Evolutionary conservation across 148 eudicot genomes (phyloP).

Genomic region (Rheum nobile): DNA sequence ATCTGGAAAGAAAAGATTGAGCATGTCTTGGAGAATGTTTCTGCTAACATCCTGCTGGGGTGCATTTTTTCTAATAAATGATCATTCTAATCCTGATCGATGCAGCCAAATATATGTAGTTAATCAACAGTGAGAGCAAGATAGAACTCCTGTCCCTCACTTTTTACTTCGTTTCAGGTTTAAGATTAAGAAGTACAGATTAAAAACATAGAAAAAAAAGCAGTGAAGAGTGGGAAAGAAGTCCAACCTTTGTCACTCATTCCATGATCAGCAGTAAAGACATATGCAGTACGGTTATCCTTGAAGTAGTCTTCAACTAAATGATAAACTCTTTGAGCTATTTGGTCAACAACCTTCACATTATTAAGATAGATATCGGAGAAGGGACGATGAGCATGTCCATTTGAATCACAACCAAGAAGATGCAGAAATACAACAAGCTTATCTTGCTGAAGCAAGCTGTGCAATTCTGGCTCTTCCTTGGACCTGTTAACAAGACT

Average conservation of each 20-base stretch:
- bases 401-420: conserved; percentile 96
- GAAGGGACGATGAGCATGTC: conserved; percentile 94
- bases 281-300: conserved; percentile 76
- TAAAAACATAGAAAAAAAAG: conserved; percentile 2
- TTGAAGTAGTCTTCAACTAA: conserved; percentile 67
- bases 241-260: conserved; percentile 95
- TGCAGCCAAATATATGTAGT: neutral
- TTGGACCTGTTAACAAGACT: conserved; percentile 70
- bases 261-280: conserved; percentile 99
- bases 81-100: neutral
- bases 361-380: conserved; percentile 90
- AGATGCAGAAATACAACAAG: conserved; percentile 74
- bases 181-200: neutral
- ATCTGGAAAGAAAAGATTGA: neutral
- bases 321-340: conserved; percentile 83
- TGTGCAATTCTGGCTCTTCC: conserved; percentile 55
- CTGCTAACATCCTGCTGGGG: conserved; percentile 1
- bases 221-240: neutral
- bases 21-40: neutral
- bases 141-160: neutral
- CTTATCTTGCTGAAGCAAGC: conserved; percentile 64
- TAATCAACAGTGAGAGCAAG: neutral
- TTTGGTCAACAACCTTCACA: conserved; percentile 82
- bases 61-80: neutral
- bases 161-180: neutral